A percentile compares a stretch with the other conserved stretches of the same genome.
Evolutionary conservation across 768 basidiomycete genomes (phyloP).

Genomic region (Kwoniella sp.): DNA sequence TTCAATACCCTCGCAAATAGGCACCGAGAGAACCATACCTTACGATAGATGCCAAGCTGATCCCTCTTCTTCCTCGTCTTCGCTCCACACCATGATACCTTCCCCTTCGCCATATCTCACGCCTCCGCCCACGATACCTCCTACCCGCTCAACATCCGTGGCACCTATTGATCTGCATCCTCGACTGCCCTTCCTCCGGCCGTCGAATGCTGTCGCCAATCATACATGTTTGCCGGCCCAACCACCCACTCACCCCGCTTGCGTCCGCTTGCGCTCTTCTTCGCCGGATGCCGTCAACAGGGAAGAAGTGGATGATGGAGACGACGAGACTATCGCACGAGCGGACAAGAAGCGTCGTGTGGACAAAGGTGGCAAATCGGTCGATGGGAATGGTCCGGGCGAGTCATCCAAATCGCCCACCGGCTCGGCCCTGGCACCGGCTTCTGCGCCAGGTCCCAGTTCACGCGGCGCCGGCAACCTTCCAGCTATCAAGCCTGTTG

Average conservation of each 20-base stretch:
- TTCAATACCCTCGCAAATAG: background rate
- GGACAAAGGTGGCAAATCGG: slow-evolving; percentile 10
- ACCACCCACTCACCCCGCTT: background rate
- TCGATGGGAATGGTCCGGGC: background rate
- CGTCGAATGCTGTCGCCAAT: slow-evolving; percentile 1
- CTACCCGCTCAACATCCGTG: too few relatives aligned
- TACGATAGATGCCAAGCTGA: slow-evolving; percentile 3
- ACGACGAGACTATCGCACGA: slow-evolving; percentile 4
- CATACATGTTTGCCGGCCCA: background rate
- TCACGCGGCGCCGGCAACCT: background rate
- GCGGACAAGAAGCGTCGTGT: slow-evolving; percentile 20
- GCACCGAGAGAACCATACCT: background rate
- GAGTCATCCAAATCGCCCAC: background rate
- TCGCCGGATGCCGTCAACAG: background rate
- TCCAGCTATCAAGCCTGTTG: slow-evolving; percentile 40
- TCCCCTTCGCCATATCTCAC: slow-evolving; percentile 23
- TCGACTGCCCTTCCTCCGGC: background rate
- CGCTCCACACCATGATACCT: slow-evolving; percentile 1
- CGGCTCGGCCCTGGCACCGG: background rate
- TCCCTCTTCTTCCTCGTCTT: background rate
- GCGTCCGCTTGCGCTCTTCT: background rate
- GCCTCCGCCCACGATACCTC: slow-evolving; percentile 30
- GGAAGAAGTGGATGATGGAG: slow-evolving; percentile 6
- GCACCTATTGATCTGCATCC: too few relatives aligned
- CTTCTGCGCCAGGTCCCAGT: background rate